Base-by-base conservation (phyloP, 148 eudicot genomes). In the Camellia japonica region DNA sequence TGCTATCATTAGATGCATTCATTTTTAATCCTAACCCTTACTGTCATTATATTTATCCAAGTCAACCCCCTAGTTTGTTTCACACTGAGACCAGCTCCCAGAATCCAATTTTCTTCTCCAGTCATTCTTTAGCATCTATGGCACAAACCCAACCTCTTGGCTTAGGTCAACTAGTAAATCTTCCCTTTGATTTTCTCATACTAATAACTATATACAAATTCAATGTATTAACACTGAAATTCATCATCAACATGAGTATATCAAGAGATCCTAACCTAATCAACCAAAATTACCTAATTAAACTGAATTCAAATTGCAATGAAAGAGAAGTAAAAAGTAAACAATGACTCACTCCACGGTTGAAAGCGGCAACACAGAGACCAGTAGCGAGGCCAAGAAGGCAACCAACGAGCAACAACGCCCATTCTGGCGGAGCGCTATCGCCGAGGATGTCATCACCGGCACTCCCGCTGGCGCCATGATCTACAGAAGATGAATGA, bases 341-440 rank as follows among this genome's bases (percentile, higher is more conserved):
- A 7, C 75, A 11, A 60, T 16, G 56, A 78, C 82, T 84, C 73
- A 93, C 98, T 87, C 92, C 97, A 18, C 93, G 98, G 76, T 95
- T 92, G 80, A 95, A 95, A 47, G 86, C 93, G 8, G 97, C 97
- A 18, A 95, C 97, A 79, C 93, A 93, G 69, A 95, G 92, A n/a
- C 98, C 98, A 6, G 97, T 90, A 23, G 97, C 97, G 49, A 95
- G 93, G 64, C 98, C 98, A 3, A 95, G 94, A 69, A 95, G 94
- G 78, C 98, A 95, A n/a, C 98, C 97, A 76, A 95, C 54, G 38
- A 95, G 90, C 61, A 95, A 89, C 91, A 95, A 85, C 38, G 91
- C 99, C 99, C 99, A 95, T 73, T 95, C 98, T 0, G 99, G 98
- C 51, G 98, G 95, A 12, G 95, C 93, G 55, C 89, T 78, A 49